Base-by-base conservation (phyloP, 2,329 filamentous ascomycete genomes). In the Neocatenulostroma microsporum region DNA sequence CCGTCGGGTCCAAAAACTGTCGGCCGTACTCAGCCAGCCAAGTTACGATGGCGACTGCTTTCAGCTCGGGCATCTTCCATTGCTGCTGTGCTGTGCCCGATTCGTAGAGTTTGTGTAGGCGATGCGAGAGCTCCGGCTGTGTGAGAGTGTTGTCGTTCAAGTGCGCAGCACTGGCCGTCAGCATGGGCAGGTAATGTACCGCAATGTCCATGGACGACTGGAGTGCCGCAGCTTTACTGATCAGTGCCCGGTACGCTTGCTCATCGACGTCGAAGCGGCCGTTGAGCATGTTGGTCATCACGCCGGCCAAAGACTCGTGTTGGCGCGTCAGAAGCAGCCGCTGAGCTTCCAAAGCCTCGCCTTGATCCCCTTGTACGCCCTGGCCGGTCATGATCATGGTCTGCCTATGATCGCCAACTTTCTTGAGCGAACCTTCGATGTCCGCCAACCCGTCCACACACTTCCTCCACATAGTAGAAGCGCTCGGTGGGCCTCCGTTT, bases 11-110 rank as follows among this genome's bases (percentile, higher is more conserved):
- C 5, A 36, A 38, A 35, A 55, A 94, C 69, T 86, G 84, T 3
- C 86, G 85, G 48, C 84, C 91, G 62, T 95, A 95, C 54, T 96
- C 87, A 21, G 85, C 81, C 30, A 95, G 73, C 91, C 91, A 98
- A 73, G 84, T 87, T 4, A 82, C 76, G 37, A 77, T 74, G 10
- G 88, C 73, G 3, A 85, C 82, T 30, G 88, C 84, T 50, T 88
- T 82, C 10, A 96, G 72, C 49, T 80, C 82, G 12, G 80, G 70
- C 25, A 94, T 60, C 15, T 73, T 69, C 84, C 87, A 94, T 12
- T 72, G 65, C 27, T 80, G 68, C 41, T 78, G 76, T 33, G 87
- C 82, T 30, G 75, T 67, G 13, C 74, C 72, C 24, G 74, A 72
- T 47, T 81, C 77, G 15, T 95, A 70, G 23, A 77, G 68, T 11